Percentiles rank a stretch among this genome's conserved stretches.
Conservation (phyloP, 495 filamentous ascomycete genomes). For the Annulohypoxylon maeteangense region DNA sequence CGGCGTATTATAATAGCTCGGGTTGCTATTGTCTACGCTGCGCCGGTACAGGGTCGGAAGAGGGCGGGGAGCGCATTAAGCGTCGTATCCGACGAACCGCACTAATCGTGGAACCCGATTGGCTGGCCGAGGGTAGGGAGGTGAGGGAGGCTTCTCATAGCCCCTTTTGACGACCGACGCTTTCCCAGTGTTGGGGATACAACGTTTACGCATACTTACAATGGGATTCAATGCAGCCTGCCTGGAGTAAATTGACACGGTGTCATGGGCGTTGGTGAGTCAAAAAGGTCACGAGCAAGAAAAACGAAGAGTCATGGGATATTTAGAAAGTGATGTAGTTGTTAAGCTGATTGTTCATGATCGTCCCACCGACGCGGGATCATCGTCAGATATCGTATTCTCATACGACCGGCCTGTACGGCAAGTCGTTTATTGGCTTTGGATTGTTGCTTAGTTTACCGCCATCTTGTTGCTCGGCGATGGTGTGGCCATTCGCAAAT, state of each 20-base stretch:
- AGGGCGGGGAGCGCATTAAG: not conserved
- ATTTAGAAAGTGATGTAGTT: not conserved
- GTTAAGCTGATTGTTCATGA: conserved; percentile 10
- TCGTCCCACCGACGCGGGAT: conserved; percentile 13
- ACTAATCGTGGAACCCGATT: not conserved
- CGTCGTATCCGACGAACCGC: not conserved
- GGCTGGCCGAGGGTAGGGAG: not conserved
- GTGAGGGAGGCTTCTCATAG: not conserved
- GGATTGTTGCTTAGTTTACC: conserved; percentile 9
- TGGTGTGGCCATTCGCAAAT: not conserved
- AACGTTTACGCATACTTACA: not conserved
- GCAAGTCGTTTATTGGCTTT: conserved; percentile 9
- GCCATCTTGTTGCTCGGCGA: not conserved
- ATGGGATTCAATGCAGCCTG: not conserved
- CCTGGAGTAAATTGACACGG: not conserved
- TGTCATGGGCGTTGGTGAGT: not conserved
- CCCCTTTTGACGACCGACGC: not conserved
- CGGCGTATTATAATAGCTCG: not conserved
- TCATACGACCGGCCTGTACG: conserved; percentile 26
- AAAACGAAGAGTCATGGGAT: not conserved
- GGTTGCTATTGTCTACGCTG: not conserved
- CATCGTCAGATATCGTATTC: conserved; percentile 27
- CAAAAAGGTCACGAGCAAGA: not conserved
- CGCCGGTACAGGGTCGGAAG: not conserved
- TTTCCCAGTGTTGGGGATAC: not conserved